Conservation (phyloP, 345 rosid genomes). For the Excoecaria cochinchinensis region DNA sequence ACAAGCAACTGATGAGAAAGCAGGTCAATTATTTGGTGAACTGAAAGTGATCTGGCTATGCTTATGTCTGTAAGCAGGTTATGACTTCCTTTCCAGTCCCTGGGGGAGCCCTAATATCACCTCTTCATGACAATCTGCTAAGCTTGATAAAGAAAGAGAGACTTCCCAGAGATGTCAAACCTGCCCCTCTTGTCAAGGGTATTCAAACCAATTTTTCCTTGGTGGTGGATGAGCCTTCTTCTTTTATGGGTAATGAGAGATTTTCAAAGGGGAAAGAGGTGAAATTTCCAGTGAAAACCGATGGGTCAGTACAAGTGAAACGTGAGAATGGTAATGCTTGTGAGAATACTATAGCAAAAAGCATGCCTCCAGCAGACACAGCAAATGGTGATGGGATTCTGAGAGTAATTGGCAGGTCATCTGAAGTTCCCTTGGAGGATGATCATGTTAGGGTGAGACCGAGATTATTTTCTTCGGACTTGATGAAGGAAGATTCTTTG, state of each 20-base stretch:
- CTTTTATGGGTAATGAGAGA: constrained; percentile 30
- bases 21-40: not conserved
- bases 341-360: constrained; percentile 19
- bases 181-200: constrained; percentile 13
- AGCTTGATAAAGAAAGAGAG: constrained; percentile 32
- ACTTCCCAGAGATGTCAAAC: constrained; percentile 21
- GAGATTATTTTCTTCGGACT: constrained; percentile 19
- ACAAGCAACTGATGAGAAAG: not conserved
- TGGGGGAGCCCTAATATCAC: constrained; percentile 53
- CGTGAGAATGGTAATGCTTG: constrained; percentile 6
- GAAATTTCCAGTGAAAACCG: constrained; percentile 32
- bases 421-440: constrained; percentile 25
- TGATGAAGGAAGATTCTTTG: constrained; percentile 26
- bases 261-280: constrained; percentile 34
- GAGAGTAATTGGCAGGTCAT: constrained; percentile 21
- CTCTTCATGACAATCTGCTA: constrained; percentile 58
- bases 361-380: constrained; percentile 17
- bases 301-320: constrained; percentile 23
- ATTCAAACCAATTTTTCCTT: constrained; percentile 29
- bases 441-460: constrained; percentile 23
- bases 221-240: constrained; percentile 28
- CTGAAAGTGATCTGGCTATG: not conserved
- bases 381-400: constrained; percentile 15
- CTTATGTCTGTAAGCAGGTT: constrained; percentile 46
- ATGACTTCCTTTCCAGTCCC: constrained; percentile 61